Conservation (phyloP, 2,329 filamentous ascomycete species). For the Pseudogymnoascus sp. region DNA sequence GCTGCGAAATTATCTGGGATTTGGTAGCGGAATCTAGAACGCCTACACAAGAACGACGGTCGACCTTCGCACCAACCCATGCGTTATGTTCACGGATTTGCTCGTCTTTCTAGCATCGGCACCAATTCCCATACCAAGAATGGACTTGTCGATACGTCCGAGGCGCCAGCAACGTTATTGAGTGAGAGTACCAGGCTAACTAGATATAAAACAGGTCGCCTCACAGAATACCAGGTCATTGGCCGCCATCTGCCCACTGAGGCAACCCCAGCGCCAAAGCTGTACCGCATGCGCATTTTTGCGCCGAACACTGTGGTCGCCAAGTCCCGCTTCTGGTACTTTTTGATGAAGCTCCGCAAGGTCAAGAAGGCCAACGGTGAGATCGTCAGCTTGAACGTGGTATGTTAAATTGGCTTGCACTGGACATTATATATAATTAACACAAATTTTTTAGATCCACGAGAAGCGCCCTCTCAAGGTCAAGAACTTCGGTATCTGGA, state of each 20-base stretch:
- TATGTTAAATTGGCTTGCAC: conserved; percentile 42
- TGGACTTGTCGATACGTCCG: neutral
- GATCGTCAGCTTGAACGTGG: conserved; percentile 94
- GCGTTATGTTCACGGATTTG: neutral
- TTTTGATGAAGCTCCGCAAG: conserved; percentile 97
- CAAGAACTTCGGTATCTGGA: conserved; percentile 99
- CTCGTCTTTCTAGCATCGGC: neutral
- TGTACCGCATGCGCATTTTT: conserved; percentile 99
- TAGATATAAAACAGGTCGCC: conserved; percentile 65
- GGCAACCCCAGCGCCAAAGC: conserved; percentile 91
- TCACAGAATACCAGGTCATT: conserved; percentile 99
- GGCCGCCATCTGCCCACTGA: conserved; percentile 98
- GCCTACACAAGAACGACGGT: neutral
- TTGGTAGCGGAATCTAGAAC: neutral
- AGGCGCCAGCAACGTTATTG: neutral
- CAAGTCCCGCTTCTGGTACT: conserved; percentile 99
- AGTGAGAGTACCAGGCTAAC: conserved; percentile 24
- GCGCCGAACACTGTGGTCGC: conserved; percentile 95
- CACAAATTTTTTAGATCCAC: conserved; percentile 56
- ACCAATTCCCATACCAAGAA: neutral
- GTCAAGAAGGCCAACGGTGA: conserved; percentile 99
- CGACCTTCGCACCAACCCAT: neutral
- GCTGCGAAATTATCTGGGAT: neutral
- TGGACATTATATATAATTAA: conserved; percentile 15
- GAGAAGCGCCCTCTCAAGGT: conserved; percentile 99